A percentile compares a stretch with the other conserved stretches of the same genome.
phyloP scores from a whole-genome alignment of 2,329 filamentous ascomycete species.

The Botrytis hyacinthi region DNA sequence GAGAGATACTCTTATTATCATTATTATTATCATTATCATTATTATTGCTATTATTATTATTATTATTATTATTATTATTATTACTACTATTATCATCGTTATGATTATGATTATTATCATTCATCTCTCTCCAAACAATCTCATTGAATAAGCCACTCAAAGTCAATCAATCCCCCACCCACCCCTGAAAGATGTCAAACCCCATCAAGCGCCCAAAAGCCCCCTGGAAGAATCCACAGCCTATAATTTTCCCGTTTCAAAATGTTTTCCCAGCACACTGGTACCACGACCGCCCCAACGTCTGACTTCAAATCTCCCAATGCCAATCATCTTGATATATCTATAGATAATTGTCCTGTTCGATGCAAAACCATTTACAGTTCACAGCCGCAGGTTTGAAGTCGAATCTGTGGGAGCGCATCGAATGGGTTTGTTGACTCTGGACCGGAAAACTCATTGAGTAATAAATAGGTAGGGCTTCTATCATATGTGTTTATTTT shows the following conservation, averaged over 20 bases:
- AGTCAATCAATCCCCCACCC: neutral
- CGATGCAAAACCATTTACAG: neutral
- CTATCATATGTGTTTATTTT: neutral
- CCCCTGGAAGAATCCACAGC: neutral
- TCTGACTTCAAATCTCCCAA: neutral
- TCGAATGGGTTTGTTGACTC: neutral
- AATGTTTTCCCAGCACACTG: neutral
- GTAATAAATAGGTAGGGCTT: neutral
- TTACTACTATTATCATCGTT: neutral
- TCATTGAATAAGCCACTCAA: neutral
- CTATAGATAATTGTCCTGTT: neutral
- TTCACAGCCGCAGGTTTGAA: constrained; percentile 10
- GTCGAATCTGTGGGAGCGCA: neutral
- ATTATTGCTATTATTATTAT: too few species aligned
- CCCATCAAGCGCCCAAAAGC: constrained; percentile 14
- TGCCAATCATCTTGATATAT: neutral
- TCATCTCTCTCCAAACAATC: neutral
- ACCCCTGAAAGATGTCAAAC: neutral
- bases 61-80: too few species aligned
- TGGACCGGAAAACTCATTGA: neutral
- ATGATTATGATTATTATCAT: neutral
- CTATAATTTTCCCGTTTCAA: constrained; percentile 1
- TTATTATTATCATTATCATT: too few species aligned
- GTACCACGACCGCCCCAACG: constrained; percentile 1
- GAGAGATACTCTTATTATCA: too few species aligned